Evolutionary conservation across 768 basidiomycete species (phyloP), one percentile per base, ranked within the genome.

Genomic region (Collybiopsis confluens): DNA sequence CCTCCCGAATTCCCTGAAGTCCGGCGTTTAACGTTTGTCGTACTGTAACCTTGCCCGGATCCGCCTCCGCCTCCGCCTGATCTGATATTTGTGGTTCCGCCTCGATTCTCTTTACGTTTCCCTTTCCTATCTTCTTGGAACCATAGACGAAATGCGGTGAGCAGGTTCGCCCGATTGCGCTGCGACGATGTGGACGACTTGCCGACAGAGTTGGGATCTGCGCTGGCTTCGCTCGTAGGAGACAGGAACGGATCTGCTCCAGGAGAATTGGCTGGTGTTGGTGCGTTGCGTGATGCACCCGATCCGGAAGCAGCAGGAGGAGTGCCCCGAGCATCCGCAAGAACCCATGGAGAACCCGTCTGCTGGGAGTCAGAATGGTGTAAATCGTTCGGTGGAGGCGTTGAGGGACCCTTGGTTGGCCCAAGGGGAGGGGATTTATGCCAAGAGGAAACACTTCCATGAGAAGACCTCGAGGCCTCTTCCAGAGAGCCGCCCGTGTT

Each of bases 61-160:
- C n/a, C n/a, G n/a, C n/a, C n/a, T n/a, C n/a, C 59, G 16, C 56
- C 28, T 51, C 42, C 46, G 16, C 30, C 28, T 27, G 49, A 3
- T 30, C 26, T 24, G 11, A 61, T 61, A 56, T 64, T 61, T 20
- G 54, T 41, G 37, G 60, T 52, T 62, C 65, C 66, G 24, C 41
- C 46, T 20, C 41, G 28, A n/a, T 38, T 46, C 40, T 82, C 84
- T 67, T 89, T 90, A 48, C 89, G 79, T 71, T 95, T 96, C 3
- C 92, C 86, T 64, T 91, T 93, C 59, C 80, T 78, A 58, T 94
- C 94, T 56, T 97, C 93, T 56, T 92, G 83, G 70, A 98, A 96
- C 91, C 95, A 93, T 57, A 86, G 77, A 42, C 91, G 81, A 70
- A 98, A 92, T 5, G 92, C 82, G 2, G 87, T 85, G 45, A 98